Evolutionary conservation across 2,329 filamentous ascomycete genomes (phyloP).

Genomic region (Fusarium buxicola): DNA sequence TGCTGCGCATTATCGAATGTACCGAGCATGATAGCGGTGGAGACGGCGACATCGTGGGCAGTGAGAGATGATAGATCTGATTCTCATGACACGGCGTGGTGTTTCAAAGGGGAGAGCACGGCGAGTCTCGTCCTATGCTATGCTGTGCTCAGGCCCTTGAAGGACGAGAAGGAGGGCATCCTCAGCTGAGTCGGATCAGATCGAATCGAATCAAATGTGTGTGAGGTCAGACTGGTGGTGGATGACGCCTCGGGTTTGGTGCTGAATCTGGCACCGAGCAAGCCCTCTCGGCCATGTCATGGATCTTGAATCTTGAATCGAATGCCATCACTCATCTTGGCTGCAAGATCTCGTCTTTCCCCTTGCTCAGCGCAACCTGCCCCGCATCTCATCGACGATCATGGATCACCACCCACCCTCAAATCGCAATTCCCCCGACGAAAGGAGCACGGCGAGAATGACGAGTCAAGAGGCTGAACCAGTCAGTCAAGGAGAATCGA

Average conservation of each 20-base stretch:
- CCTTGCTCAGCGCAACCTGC: conserved; percentile 25
- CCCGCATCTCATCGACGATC: conserved; percentile 37
- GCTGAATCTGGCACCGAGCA: conserved; percentile 19
- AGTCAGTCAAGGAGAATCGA: conserved; percentile 11
- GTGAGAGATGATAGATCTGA: conserved; percentile 35
- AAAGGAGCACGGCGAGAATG: conserved; percentile 28
- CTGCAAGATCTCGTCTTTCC: conserved; percentile 37
- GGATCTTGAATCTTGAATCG: conserved; percentile 18
- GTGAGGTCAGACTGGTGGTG: not conserved
- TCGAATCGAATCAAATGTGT: not conserved
- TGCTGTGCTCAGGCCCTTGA: not conserved
- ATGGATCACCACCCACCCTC: conserved; percentile 17
- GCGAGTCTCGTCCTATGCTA: conserved; percentile 18
- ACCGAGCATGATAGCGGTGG: not conserved
- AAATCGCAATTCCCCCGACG: conserved; percentile 27
- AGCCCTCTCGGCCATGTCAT: conserved; percentile 19
- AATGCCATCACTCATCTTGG: conserved; percentile 4
- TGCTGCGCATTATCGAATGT: not conserved
- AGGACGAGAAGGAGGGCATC: not conserved
- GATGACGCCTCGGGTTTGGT: conserved; percentile 19
- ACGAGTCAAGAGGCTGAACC: conserved; percentile 21
- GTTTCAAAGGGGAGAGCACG: conserved; percentile 10
- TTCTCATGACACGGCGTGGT: conserved; percentile 16
- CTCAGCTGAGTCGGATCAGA: too few relatives aligned
- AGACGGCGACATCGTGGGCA: not conserved